phyloP scores from a whole-genome alignment of 2,329 filamentous ascomycete genomes.

The Tolypocladium inflatum region DNA sequence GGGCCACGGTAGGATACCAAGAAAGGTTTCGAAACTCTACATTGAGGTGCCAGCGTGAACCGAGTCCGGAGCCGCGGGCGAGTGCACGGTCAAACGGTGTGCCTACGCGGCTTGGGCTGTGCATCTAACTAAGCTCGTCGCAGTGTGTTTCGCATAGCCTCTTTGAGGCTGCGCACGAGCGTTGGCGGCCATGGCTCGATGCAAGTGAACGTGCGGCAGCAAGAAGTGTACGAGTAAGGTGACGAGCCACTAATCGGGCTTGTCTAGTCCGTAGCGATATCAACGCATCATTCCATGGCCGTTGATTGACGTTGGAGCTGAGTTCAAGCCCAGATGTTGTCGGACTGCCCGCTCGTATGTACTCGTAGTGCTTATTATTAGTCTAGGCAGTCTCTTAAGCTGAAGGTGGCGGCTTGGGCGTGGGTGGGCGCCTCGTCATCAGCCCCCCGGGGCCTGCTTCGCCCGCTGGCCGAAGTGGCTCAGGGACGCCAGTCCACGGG shows the following conservation, averaged over 20 bases:
- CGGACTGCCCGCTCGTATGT: neutral
- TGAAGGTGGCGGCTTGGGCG: neutral
- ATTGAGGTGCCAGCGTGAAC: neutral
- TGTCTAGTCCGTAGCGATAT: too few relatives aligned
- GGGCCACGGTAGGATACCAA: neutral
- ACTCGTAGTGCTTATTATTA: neutral
- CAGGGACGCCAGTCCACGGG: neutral
- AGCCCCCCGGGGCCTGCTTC: too few relatives aligned
- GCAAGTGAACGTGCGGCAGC: too few relatives aligned
- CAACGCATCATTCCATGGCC: too few relatives aligned
- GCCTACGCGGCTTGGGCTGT: neutral
- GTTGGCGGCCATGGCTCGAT: too few relatives aligned
- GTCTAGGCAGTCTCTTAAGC: neutral
- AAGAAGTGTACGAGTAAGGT: too few relatives aligned
- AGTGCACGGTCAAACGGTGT: neutral
- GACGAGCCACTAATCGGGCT: too few relatives aligned
- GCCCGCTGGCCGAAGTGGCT: neutral
- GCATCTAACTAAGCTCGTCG: neutral
- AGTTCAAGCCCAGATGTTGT: too few relatives aligned
- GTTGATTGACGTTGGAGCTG: too few relatives aligned
- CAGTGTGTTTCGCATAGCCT: neutral
- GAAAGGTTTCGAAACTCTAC: neutral
- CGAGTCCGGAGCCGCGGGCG: neutral
- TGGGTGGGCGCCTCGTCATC: too few relatives aligned
- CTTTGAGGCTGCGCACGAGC: neutral